Evolutionary conservation across 2,329 filamentous ascomycete genomes (phyloP).

Genomic region (Ophiocordyceps sinensis): DNA sequence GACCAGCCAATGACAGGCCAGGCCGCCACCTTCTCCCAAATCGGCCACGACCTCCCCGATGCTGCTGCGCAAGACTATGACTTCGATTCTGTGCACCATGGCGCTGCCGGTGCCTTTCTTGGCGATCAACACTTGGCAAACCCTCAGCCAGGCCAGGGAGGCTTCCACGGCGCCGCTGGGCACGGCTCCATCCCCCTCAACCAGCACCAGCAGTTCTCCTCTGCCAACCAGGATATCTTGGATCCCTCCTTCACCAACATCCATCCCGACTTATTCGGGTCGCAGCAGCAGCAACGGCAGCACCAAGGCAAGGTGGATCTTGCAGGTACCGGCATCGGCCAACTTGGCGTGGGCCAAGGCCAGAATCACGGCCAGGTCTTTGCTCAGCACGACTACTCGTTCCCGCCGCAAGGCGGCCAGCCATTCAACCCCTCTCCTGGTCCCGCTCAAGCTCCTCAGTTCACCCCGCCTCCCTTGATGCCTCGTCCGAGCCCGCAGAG

Average conservation of each 20-base stretch:
- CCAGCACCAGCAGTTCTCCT: constrained; percentile 17
- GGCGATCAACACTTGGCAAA: constrained; percentile 12
- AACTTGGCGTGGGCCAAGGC: constrained; percentile 14
- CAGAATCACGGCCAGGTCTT: constrained; percentile 19
- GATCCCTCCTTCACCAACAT: constrained; percentile 22
- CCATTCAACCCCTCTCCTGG: constrained; percentile 10
- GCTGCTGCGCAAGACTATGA: constrained; percentile 16
- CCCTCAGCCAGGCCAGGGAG: constrained; percentile 12
- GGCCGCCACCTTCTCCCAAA: constrained; percentile 13
- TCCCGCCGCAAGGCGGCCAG: constrained; percentile 16
- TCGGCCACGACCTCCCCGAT: constrained; percentile 14
- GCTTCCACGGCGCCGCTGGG: constrained; percentile 13
- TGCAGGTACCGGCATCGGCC: constrained; percentile 7
- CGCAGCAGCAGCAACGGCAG: constrained; percentile 14
- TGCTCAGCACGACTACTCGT: constrained; percentile 17
- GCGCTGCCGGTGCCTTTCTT: constrained; percentile 17
- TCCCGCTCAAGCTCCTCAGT: constrained; percentile 15
- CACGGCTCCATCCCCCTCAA: constrained; percentile 16
- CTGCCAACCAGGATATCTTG: constrained; percentile 19
- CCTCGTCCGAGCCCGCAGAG: constrained; percentile 16
- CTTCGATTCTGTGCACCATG: constrained; percentile 17
- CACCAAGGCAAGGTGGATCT: constrained; percentile 14
- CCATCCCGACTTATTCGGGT: constrained; percentile 21
- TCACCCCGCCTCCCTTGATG: constrained; percentile 18
- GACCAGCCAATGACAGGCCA: constrained; percentile 12